phyloP scores from a whole-genome alignment of 2,329 filamentous ascomycete species.

The Cercospora brassicicola region DNA sequence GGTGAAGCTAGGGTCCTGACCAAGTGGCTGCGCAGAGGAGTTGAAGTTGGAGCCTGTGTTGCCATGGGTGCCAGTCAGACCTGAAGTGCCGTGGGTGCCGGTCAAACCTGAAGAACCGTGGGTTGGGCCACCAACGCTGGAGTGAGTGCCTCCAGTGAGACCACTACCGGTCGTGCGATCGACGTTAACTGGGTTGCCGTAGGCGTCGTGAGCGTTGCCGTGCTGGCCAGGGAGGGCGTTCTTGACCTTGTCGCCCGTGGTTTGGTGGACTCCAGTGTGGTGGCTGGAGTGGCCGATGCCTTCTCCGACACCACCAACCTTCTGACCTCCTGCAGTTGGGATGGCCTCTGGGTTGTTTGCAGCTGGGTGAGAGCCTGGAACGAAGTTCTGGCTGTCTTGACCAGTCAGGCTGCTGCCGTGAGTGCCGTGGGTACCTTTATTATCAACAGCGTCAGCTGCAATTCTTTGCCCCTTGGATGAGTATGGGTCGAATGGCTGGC shows the following conservation, averaged over 20 bases:
- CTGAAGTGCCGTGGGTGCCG: conserved; percentile 1
- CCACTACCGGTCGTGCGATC: neutral
- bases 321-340: conserved; percentile 33
- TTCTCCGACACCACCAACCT: conserved; percentile 24
- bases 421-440: neutral
- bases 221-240: conserved; percentile 16
- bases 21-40: conserved; percentile 18
- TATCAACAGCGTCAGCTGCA: conserved; percentile 17
- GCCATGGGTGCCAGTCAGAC: neutral
- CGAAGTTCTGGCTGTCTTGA: conserved; percentile 8
- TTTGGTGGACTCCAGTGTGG: conserved; percentile 13
- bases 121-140: neutral
- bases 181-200: conserved; percentile 14
- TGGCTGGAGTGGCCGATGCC: conserved; percentile 15
- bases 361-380: conserved; percentile 21
- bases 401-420: neutral
- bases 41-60: conserved; percentile 10
- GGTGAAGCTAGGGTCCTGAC: conserved; percentile 18
- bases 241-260: conserved; percentile 11
- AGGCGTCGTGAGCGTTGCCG: conserved; percentile 14
- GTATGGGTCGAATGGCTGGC: conserved; percentile 24
- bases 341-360: conserved; percentile 33
- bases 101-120: conserved; percentile 4
- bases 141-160: conserved; percentile 4
- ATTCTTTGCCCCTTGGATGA: conserved; percentile 23